Base-by-base conservation (phyloP, 208 protist species). In the Acanthamoeba healyi region DNA sequence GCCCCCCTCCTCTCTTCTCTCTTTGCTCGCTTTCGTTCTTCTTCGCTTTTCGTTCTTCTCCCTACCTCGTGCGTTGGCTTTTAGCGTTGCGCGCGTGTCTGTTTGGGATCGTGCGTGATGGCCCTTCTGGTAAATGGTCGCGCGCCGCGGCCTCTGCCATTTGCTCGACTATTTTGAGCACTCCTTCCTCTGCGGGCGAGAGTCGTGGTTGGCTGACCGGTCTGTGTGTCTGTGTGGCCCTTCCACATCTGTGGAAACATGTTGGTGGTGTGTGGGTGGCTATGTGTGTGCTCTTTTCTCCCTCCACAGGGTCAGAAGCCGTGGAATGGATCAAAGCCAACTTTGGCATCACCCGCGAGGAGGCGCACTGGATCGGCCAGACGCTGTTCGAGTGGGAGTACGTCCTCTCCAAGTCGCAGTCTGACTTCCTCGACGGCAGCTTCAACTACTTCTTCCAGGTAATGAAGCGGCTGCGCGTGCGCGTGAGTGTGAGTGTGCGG, bases 401-500 rank as follows among this genome's bases (percentile, higher is more conserved):
- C 54, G n/a, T 88, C 54, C 38, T 54, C 10, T 29, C 81, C 81
- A 88, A 56, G 81, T 40, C 44, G 10, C 54, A 56, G 49, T 32
- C 32, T 9, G 54, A 88, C n/a, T 65, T 56, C 19, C 54, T 88
- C n/a, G 49, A 88, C 44, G 81, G 54, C 38, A 56, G 54, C n/a
- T 88, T 65, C 34, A 56, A 88, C n/a, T 88, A 88, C 40, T 46
- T 15, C 49, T 88, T 88, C 44, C 81, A 88, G 54, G 81, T 88
- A 58, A 26, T 86, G 10, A 1, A 6, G 22, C 44, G 22, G 12
- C 12, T n/a, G 2, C 26, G 34, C 7, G 40, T 1, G 19, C 14
- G 24, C 9, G 44, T 56, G 51, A 19, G 5, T 51, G 2, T 51
- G 46, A 1, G 46, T 51, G 46, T 58, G 36, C 7, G 36, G 19